Conservation (phyloP, 2,329 filamentous ascomycete genomes). For the Cercospora zeina region DNA sequence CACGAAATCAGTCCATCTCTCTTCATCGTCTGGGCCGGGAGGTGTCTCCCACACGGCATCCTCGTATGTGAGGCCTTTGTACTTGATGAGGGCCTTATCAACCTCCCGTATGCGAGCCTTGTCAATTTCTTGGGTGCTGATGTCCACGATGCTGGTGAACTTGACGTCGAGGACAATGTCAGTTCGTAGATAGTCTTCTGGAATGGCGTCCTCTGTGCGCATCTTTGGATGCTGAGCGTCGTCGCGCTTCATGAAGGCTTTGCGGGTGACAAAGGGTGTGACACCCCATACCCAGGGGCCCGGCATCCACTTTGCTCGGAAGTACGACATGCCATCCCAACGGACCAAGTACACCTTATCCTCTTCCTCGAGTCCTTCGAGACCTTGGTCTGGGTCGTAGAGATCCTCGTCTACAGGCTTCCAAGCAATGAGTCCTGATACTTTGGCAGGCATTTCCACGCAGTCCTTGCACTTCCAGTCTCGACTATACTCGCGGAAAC, state of each 20-base stretch:
- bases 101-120: conserved; percentile 71
- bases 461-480: conserved; percentile 84
- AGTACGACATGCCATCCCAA: conserved; percentile 79
- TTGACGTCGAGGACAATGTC: conserved; percentile 87
- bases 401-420: conserved; percentile 64
- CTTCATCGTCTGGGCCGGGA: conserved; percentile 63
- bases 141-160: conserved; percentile 60
- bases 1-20: conserved; percentile 76
- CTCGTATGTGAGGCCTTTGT: conserved; percentile 86
- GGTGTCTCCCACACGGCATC: conserved; percentile 88
- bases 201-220: conserved; percentile 74
- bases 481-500: conserved; percentile 69
- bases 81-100: conserved; percentile 78
- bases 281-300: conserved; percentile 85
- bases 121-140: conserved; percentile 67
- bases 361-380: conserved; percentile 65
- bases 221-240: conserved; percentile 64
- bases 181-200: conserved; percentile 78
- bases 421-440: conserved; percentile 85
- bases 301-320: conserved; percentile 80
- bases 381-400: conserved; percentile 56
- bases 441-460: conserved; percentile 61
- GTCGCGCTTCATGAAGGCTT: conserved; percentile 72
- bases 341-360: conserved; percentile 92
- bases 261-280: conserved; percentile 63